Base-by-base conservation (phyloP, 768 basidiomycete species). In the Xerocomellus chrysenteron region DNA sequence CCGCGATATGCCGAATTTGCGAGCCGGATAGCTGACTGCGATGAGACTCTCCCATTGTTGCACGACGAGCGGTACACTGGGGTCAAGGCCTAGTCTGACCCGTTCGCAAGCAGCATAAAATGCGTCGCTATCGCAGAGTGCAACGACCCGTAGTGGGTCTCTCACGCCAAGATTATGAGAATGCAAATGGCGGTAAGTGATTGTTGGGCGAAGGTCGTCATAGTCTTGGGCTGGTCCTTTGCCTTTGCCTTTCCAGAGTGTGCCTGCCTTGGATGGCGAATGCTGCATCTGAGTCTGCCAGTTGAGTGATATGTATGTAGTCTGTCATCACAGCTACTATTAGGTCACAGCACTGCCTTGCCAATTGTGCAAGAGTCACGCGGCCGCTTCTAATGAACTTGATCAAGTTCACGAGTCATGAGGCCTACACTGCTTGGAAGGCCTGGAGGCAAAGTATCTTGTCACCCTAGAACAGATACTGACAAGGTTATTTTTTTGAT, bases 1-100 rank as follows among this genome's bases (percentile, higher is more conserved):
- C 45, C 96, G 77, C n/a, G 92, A 91, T 64, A 99, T 95, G 5
- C 95, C 96, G 68, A 82, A 98, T 65, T 85, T 85, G 59, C 97
- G 82, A 0, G 97, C 96, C 5, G 94, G 87, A 68, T 99, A 98
- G 73, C 95, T 98, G 59, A 98, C 89, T 0, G 97, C 97, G 56
- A 99, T 98, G 51, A 95, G 68, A 16, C 84, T 78, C 44, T 90
- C 83, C 94, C 94, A 95, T 61, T 96, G 94, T 43, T 87, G 80
- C 7, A 94, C 92, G 6, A 92, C 90, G 12, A 95, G 77, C 0
- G 93, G 92, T 1, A 71, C 78, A 17, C 80, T 78, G 41, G 80
- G 79, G 49, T 81, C 77, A 44, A 91, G 75, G 0, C 82, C 83
- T 0, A 96, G 81, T 30, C 94, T 79, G 51, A 91, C 81, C 74